These are phyloP conservation scores for Termitomyces heimii DNA, from an alignment of 768 basidiomycete species.

Conservation along the genomic window DNA sequence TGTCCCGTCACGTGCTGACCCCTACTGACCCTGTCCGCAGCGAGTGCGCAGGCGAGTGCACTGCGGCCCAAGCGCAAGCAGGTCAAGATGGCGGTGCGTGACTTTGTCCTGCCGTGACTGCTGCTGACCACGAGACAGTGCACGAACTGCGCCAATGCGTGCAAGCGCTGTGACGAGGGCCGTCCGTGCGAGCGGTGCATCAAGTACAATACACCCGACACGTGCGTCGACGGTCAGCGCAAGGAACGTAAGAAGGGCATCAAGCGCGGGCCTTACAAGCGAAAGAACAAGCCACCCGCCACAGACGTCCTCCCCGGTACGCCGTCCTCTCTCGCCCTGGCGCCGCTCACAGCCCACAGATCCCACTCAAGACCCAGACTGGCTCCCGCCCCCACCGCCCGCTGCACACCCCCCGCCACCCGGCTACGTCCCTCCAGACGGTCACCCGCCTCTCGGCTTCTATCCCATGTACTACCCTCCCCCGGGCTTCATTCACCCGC, in stretches of 20 bases:
- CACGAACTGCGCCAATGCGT: conserved; percentile 83
- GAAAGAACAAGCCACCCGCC: conserved; percentile 28
- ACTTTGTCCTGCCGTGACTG: neutral
- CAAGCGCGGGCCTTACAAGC: conserved; percentile 85
- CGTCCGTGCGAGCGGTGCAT: conserved; percentile 88
- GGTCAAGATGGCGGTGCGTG: conserved; percentile 75
- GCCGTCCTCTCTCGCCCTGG: neutral
- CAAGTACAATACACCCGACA: conserved; percentile 75
- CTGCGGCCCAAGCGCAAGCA: conserved; percentile 71
- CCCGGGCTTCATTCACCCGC: conserved; percentile 24
- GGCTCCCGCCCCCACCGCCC: neutral
- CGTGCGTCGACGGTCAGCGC: conserved; percentile 85
- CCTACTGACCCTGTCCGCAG: neutral
- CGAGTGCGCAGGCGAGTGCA: conserved; percentile 20
- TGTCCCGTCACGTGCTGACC: neutral
- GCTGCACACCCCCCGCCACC: conserved; percentile 16
- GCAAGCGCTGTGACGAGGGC: conserved; percentile 84
- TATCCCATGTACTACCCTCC: conserved; percentile 36
- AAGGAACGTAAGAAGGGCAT: conserved; percentile 92
- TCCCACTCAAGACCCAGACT: neutral
- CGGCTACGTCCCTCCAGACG: conserved; percentile 27
- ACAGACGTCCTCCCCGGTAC: neutral
- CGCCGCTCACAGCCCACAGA: neutral
- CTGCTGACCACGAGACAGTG: conserved; percentile 31
- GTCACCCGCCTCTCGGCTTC: conserved; percentile 17